These are phyloP conservation scores for Fusarium sp. DNA, from an alignment of 2,329 filamentous ascomycete species.

Conservation along the genomic window DNA sequence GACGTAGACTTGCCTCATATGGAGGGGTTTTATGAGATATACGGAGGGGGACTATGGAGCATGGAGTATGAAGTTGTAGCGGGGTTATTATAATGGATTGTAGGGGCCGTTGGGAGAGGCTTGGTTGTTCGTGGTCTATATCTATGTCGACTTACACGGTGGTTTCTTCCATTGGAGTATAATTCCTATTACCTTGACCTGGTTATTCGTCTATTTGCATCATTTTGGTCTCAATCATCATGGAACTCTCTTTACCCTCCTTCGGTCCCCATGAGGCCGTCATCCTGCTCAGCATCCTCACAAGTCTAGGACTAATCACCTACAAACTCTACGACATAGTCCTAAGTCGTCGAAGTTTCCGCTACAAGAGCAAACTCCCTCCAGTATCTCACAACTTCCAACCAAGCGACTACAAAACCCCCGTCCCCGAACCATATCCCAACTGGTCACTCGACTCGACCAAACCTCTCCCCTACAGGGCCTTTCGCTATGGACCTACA, in stretches of 20 bases:
- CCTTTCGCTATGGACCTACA: slow-evolving; percentile 81
- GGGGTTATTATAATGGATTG: slow-evolving; percentile 21
- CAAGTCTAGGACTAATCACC: slow-evolving; percentile 14
- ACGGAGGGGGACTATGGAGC: not conserved
- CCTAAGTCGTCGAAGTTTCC: slow-evolving; percentile 19
- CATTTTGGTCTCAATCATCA: not conserved
- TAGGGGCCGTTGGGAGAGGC: not conserved
- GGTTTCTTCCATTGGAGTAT: not conserved
- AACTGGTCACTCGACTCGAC: slow-evolving; percentile 77
- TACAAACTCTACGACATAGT: slow-evolving; percentile 29
- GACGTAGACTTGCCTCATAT: not conserved
- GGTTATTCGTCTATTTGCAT: too few relatives aligned
- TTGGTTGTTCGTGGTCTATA: slow-evolving; percentile 1
- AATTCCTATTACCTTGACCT: not conserved
- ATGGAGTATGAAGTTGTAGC: not conserved
- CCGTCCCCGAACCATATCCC: slow-evolving; percentile 71
- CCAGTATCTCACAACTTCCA: slow-evolving; percentile 25
- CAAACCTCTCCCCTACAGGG: slow-evolving; percentile 80
- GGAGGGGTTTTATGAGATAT: not conserved
- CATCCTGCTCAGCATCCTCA: slow-evolving; percentile 22
- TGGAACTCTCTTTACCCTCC: slow-evolving; percentile 17
- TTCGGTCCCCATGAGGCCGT: slow-evolving; percentile 26
- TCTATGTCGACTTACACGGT: slow-evolving; percentile 24
- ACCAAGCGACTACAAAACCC: slow-evolving; percentile 64
- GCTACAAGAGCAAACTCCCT: slow-evolving; percentile 20